Conservation (phyloP, 106 monocot genomes). For the Chionographis japonica region DNA sequence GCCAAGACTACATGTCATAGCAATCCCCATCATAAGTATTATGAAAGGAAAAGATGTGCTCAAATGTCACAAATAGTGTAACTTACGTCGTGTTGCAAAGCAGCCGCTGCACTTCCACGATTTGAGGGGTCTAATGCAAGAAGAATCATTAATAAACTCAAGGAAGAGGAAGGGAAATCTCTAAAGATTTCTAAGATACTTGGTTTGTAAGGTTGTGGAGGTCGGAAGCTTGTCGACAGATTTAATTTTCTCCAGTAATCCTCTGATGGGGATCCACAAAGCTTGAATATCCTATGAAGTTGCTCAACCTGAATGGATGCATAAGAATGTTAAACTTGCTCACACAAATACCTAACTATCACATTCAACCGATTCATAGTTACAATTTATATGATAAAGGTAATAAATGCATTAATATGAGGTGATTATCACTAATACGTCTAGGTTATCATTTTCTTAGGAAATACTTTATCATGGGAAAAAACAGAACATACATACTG, state of each 20-base stretch:
- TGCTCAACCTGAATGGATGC: slow-evolving; percentile 33
- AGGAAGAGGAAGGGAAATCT: slow-evolving; percentile 29
- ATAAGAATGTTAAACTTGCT: not conserved
- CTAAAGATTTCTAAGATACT: slow-evolving; percentile 23
- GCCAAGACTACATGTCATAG: too few species aligned
- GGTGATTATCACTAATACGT: too few species aligned
- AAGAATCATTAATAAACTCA: slow-evolving; percentile 27
- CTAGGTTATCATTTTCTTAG: too few species aligned
- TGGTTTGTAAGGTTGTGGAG: slow-evolving; percentile 30
- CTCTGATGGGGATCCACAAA: slow-evolving; percentile 39
- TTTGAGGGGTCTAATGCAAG: slow-evolving; percentile 30
- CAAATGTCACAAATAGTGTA: not conserved
- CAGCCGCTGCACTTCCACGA: slow-evolving; percentile 40
- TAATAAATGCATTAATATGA: too few species aligned
- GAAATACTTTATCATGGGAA: too few species aligned
- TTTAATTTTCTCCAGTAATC: slow-evolving; percentile 43
- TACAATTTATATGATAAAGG: too few species aligned
- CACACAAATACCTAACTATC: not conserved
- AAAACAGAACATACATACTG: too few species aligned
- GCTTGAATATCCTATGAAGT: slow-evolving; percentile 39
- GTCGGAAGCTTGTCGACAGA: slow-evolving; percentile 26
- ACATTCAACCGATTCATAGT: not conserved
- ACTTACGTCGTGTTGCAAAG: slow-evolving; percentile 32
- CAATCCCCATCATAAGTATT: too few species aligned
- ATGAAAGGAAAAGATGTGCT: too few species aligned